These are phyloP conservation scores for Pterocarpus santalinus DNA, from an alignment of 306 rosid species.

Conservation along the genomic window DNA sequence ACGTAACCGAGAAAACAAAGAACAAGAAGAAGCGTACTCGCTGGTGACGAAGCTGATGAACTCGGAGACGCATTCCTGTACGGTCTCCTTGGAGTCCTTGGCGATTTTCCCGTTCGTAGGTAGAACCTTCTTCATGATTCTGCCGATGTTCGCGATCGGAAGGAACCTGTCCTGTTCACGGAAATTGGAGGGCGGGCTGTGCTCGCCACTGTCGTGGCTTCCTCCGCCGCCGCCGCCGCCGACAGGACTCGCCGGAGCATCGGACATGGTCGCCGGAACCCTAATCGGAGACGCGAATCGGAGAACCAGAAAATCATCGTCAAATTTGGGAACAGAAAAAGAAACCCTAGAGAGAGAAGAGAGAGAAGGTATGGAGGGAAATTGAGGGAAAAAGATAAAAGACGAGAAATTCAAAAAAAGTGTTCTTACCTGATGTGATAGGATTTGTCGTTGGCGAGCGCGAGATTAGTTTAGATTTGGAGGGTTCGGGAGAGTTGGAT, in stretches of 20 bases:
- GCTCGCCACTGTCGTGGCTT: constrained; percentile 85
- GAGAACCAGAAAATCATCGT: constrained; percentile 34
- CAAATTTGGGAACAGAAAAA: constrained; percentile 40
- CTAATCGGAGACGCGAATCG: constrained; percentile 45
- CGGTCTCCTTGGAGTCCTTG: constrained; percentile 91
- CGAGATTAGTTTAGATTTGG: too few species aligned
- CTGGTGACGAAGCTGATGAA: constrained; percentile 92
- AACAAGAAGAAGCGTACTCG: constrained; percentile 61
- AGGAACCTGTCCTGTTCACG: constrained; percentile 87
- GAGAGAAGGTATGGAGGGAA: not conserved
- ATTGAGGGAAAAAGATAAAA: not conserved
- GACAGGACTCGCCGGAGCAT: constrained; percentile 77
- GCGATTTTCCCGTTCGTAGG: constrained; percentile 92
- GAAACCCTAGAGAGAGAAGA: not conserved
- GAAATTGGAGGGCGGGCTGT: constrained; percentile 77
- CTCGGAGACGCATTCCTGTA: constrained; percentile 91
- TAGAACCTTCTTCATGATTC: constrained; percentile 93
- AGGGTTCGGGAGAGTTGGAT: constrained; percentile 32
- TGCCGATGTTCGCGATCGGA: constrained; percentile 84
- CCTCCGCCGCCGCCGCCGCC: constrained; percentile 84
- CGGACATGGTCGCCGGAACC: constrained; percentile 69
- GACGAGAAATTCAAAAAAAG: not conserved
- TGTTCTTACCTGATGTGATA: constrained; percentile 29
- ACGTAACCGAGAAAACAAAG: not conserved
- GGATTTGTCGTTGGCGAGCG: not conserved